Conservation (phyloP, 768 basidiomycete species). For the Xerocomellus chrysenteron region DNA sequence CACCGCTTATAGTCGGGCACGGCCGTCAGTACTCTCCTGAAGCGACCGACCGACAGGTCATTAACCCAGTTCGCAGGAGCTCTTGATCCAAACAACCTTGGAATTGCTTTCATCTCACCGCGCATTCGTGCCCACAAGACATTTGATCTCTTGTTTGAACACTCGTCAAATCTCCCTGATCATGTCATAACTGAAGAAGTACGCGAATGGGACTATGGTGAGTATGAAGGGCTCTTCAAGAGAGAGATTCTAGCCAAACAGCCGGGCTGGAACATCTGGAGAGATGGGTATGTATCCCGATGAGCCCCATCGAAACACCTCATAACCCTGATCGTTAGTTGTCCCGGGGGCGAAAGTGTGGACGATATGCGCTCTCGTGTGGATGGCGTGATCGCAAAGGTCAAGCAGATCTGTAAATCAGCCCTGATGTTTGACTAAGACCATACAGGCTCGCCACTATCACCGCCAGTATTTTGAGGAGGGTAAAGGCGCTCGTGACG, state of each 20-base stretch:
- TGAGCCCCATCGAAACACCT: background rate
- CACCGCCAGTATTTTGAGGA: slow-evolving; percentile 71
- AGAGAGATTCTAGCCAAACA: slow-evolving; percentile 69
- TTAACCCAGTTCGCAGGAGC: slow-evolving; percentile 43
- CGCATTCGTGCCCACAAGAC: slow-evolving; percentile 82
- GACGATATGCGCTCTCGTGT: slow-evolving; percentile 78
- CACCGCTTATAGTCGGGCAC: slow-evolving; percentile 66
- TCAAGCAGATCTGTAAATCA: slow-evolving; percentile 29
- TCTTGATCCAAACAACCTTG: slow-evolving; percentile 78
- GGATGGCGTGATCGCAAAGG: slow-evolving; percentile 72
- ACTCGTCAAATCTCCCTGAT: slow-evolving; percentile 44
- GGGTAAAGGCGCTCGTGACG: slow-evolving; percentile 66
- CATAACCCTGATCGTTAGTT: slow-evolving; percentile 43
- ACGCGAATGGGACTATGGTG: slow-evolving; percentile 90
- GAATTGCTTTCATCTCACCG: slow-evolving; percentile 81
- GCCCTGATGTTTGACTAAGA: slow-evolving; percentile 6
- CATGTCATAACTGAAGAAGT: slow-evolving; percentile 64
- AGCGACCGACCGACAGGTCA: background rate
- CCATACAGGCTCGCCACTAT: slow-evolving; percentile 62
- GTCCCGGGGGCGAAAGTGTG: slow-evolving; percentile 84
- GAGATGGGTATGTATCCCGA: slow-evolving; percentile 58
- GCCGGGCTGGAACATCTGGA: slow-evolving; percentile 80
- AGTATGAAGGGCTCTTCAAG: slow-evolving; percentile 82
- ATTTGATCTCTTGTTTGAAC: slow-evolving; percentile 74
- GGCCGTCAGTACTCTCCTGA: slow-evolving; percentile 55